Evolutionary conservation across 1,284 basidiomycete genomes (phyloP).

Genomic region (Cryptococcus sp.): DNA sequence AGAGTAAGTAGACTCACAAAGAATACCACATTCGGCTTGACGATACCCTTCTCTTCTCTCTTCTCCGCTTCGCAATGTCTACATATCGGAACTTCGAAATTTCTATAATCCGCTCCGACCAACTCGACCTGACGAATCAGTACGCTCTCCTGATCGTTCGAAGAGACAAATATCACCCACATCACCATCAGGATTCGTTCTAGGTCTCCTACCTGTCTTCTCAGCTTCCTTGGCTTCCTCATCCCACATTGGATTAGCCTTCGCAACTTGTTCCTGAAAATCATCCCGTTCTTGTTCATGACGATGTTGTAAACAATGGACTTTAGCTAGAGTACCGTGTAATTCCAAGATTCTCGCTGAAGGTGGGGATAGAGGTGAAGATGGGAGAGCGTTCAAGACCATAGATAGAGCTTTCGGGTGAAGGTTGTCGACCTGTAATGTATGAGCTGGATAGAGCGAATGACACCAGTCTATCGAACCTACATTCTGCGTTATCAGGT

Average conservation of each 20-base stretch:
- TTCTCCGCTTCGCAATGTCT: slow-evolving; percentile 58
- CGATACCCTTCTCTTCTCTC: slow-evolving; percentile 50
- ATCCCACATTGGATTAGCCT: slow-evolving; percentile 74
- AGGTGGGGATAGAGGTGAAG: background rate
- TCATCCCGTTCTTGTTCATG: slow-evolving; percentile 62
- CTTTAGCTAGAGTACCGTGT: slow-evolving; percentile 80
- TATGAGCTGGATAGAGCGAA: background rate
- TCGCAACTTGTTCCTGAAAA: slow-evolving; percentile 70
- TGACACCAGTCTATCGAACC: background rate
- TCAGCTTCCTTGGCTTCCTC: slow-evolving; percentile 64
- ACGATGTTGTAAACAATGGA: slow-evolving; percentile 64
- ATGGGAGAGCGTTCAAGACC: slow-evolving; percentile 17
- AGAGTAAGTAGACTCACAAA: slow-evolving; percentile 50
- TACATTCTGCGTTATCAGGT: slow-evolving; percentile 78
- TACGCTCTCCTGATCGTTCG: background rate
- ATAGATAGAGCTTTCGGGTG: slow-evolving; percentile 66
- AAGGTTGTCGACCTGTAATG: slow-evolving; percentile 67
- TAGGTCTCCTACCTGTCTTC: slow-evolving; percentile 57
- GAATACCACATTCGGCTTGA: slow-evolving; percentile 80
- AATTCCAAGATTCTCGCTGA: slow-evolving; percentile 65
- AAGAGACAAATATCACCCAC: slow-evolving; percentile 45
- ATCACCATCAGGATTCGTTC: slow-evolving; percentile 90
- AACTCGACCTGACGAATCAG: slow-evolving; percentile 61
- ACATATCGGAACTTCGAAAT: slow-evolving; percentile 75
- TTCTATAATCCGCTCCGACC: slow-evolving; percentile 66